These are phyloP conservation scores for Monosporascus sp. DNA, from an alignment of 2,329 filamentous ascomycete species.

Conservation along the genomic window DNA sequence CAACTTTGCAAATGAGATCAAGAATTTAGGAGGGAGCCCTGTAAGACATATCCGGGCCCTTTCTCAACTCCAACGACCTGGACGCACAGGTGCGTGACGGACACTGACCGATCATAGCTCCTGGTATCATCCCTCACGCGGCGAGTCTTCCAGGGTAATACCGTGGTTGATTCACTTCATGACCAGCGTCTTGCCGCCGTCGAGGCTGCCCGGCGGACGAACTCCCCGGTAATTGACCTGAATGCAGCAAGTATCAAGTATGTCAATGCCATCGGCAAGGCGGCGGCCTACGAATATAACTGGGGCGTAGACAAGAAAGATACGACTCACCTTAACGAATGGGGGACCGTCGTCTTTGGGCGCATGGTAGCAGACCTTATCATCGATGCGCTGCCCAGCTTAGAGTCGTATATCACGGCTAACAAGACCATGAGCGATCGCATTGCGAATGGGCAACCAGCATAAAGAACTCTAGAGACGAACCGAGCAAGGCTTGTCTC, in stretches of 20 bases:
- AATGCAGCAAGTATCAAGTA: constrained; percentile 46
- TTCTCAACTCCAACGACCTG: background rate
- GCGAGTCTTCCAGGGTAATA: constrained; percentile 35
- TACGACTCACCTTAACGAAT: constrained; percentile 50
- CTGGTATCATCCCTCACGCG: constrained; percentile 52
- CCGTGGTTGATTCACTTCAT: constrained; percentile 42
- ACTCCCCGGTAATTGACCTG: constrained; percentile 40
- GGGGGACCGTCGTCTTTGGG: constrained; percentile 51
- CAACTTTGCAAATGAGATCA: constrained; percentile 38
- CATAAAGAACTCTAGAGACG: constrained; percentile 30
- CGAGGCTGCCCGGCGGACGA: constrained; percentile 35
- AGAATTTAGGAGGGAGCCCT: constrained; percentile 37
- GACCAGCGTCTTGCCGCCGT: constrained; percentile 42
- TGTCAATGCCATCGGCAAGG: constrained; percentile 45
- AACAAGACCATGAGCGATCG: constrained; percentile 29
- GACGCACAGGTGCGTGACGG: no score
- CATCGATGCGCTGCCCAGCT: constrained; percentile 19
- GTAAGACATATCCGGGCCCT: constrained; percentile 19
- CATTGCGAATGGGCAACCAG: constrained; percentile 26
- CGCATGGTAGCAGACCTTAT: constrained; percentile 51
- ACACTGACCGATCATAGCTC: constrained; percentile 19
- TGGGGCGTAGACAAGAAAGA: constrained; percentile 34
- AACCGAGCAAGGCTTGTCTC: no score
- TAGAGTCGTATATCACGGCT: constrained; percentile 20
- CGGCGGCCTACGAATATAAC: constrained; percentile 42